Evolutionary conservation across 2,329 filamentous ascomycete species (phyloP).

Genomic region (Colletotrichum siamense): DNA sequence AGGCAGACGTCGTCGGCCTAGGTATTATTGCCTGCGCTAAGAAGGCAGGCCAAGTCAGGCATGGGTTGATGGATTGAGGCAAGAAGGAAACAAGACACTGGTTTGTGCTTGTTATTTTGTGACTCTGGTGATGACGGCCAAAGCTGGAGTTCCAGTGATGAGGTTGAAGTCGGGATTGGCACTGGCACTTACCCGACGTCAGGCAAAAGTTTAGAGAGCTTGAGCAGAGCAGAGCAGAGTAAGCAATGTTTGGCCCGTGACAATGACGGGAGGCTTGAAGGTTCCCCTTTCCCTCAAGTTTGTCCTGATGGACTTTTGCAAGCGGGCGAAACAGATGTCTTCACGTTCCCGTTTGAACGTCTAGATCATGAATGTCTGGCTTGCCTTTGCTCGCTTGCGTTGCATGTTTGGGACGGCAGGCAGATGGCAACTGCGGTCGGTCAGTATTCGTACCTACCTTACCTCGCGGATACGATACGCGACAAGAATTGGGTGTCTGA

Average conservation of each 20-base stretch:
- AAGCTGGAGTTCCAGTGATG: not conserved
- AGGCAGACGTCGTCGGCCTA: not conserved
- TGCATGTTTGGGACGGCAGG: not conserved
- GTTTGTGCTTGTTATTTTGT: not conserved
- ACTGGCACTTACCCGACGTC: not conserved
- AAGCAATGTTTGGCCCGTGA: not conserved
- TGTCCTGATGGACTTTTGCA: not conserved
- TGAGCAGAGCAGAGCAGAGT: not conserved
- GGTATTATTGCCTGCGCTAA: not conserved
- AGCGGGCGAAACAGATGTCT: not conserved
- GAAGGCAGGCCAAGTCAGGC: not conserved
- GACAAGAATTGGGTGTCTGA: conserved; percentile 1
- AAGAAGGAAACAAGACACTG: not conserved
- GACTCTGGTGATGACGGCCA: not conserved
- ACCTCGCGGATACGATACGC: not conserved
- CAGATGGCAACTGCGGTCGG: not conserved
- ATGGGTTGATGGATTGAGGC: not conserved
- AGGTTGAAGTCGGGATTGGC: not conserved
- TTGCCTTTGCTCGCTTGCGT: not conserved
- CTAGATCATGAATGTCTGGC: not conserved
- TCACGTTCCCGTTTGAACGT: conserved; percentile 2
- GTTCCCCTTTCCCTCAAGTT: not conserved
- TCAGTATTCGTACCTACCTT: not conserved
- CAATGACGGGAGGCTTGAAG: not conserved
- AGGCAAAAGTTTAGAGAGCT: not conserved